Evolutionary conservation across 148 eudicot species (phyloP).

Genomic region (Talinum fruticosum): DNA sequence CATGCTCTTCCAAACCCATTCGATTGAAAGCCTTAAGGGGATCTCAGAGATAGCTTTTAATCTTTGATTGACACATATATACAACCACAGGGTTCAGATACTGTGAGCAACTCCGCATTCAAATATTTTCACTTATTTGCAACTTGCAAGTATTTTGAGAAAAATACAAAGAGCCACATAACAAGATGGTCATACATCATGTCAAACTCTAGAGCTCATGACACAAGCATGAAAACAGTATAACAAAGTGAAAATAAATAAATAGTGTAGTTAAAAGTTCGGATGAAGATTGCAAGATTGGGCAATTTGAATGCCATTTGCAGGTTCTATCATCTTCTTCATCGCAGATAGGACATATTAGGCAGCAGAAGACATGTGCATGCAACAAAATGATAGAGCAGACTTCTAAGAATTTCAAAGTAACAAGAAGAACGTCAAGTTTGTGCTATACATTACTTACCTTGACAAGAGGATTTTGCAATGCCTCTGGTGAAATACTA

Average conservation of each 20-base stretch:
- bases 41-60: not conserved
- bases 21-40: not conserved
- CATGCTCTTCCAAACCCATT: not conserved
- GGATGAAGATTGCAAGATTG: not conserved
- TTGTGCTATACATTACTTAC: slow-evolving; percentile 34
- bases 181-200: no score
- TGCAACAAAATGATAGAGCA: not conserved
- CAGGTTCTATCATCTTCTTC: not conserved
- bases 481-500: slow-evolving; percentile 51
- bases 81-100: not conserved
- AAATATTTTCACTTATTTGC: not conserved
- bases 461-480: slow-evolving; percentile 67
- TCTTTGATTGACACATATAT: not conserved
- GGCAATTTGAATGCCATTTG: not conserved
- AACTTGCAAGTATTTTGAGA: not conserved
- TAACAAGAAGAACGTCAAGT: not conserved
- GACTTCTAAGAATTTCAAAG: not conserved
- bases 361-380: slow-evolving; percentile 3
- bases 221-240: not conserved
- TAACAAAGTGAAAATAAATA: not conserved
- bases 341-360: not conserved
- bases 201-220: not conserved
- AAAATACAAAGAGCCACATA: no score
- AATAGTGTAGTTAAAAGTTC: not conserved
- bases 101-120: not conserved